Evolutionary conservation across 495 filamentous ascomycete genomes (phyloP).

Genomic region (Aspergillus bertholletiae): DNA sequence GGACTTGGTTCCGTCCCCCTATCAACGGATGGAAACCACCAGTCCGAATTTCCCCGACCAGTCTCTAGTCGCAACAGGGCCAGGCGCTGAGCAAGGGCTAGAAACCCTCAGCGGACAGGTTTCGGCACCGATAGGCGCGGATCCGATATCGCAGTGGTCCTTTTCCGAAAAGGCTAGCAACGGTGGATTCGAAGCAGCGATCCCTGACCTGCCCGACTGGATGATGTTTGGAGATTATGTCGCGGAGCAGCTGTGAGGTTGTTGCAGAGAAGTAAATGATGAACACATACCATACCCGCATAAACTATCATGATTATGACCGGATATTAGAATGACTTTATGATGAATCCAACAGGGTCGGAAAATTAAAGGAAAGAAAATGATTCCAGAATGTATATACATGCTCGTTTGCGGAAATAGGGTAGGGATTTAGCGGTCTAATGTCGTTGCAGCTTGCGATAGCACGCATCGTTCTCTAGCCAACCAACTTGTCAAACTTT

Average conservation of each 20-base stretch:
- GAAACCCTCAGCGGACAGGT: background rate
- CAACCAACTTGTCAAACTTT: too few relatives aligned
- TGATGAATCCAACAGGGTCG: background rate
- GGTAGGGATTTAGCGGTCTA: too few relatives aligned
- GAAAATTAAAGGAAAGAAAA: background rate
- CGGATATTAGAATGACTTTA: background rate
- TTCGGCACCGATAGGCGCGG: background rate
- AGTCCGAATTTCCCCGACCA: background rate
- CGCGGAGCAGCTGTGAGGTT: conserved; percentile 16
- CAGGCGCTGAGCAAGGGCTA: background rate
- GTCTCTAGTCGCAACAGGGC: background rate
- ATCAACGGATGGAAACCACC: background rate
- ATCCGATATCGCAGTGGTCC: conserved; percentile 14
- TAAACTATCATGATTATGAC: background rate
- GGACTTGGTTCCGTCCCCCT: background rate
- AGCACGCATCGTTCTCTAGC: too few relatives aligned
- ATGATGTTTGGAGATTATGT: conserved; percentile 25
- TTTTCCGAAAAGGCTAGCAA: conserved; percentile 13
- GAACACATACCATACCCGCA: background rate
- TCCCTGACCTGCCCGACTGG: conserved; percentile 30
- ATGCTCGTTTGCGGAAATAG: too few relatives aligned
- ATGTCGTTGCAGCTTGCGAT: too few relatives aligned
- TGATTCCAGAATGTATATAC: background rate
- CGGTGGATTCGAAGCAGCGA: conserved; percentile 8
- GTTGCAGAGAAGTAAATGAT: background rate